Conservation (phyloP, 306 rosid genomes). For the Sicyos baderoa region DNA sequence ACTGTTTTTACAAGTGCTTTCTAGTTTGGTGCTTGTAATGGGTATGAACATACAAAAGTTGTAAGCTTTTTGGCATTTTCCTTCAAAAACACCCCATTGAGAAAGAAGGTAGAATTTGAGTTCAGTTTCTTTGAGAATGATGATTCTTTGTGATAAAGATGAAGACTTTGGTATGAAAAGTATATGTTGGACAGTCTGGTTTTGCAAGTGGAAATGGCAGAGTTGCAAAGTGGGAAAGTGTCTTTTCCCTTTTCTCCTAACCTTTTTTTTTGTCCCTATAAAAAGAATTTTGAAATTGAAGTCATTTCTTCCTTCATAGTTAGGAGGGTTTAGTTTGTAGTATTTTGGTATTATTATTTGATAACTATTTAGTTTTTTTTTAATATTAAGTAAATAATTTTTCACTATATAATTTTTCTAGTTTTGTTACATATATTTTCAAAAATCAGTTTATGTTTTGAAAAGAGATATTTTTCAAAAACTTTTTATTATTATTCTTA, state of each 20-base stretch:
- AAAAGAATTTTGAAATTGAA: too few species aligned
- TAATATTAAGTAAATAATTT: too few species aligned
- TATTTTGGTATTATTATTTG: too few species aligned
- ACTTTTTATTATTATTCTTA: too few species aligned
- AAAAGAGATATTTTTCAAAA: too few species aligned
- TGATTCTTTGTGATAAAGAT: conserved; percentile 13
- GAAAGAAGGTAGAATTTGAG: neutral
- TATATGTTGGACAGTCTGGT: conserved; percentile 1
- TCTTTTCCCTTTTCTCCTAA: neutral
- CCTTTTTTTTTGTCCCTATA: neutral
- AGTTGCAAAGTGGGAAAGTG: conserved; percentile 8
- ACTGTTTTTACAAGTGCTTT: neutral
- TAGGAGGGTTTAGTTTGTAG: too few species aligned
- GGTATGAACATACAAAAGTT: neutral
- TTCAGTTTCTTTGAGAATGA: neutral
- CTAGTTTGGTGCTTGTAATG: neutral
- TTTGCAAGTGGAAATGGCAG: neutral
- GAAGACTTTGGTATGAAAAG: neutral
- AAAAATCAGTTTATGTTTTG: too few species aligned
- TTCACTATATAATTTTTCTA: too few species aligned
- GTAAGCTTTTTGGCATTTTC: neutral
- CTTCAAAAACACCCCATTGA: neutral
- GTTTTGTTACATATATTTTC: too few species aligned
- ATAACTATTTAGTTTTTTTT: too few species aligned
- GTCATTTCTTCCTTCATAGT: too few species aligned